phyloP scores from a whole-genome alignment of 2,329 filamentous ascomycete genomes.

The Alternaria hordeiaustralica region DNA sequence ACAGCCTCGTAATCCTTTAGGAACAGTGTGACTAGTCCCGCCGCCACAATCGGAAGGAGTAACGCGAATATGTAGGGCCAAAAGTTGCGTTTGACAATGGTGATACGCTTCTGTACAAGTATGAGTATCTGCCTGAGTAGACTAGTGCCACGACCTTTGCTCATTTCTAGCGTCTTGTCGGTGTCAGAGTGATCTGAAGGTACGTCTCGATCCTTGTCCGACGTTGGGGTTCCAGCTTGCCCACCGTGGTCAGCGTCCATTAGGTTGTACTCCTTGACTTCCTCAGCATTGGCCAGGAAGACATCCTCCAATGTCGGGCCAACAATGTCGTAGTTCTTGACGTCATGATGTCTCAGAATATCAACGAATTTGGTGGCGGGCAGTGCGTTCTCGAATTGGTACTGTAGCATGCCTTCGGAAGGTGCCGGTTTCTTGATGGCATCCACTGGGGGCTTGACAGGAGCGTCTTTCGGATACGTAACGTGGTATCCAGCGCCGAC shows the following conservation, averaged over 20 bases:
- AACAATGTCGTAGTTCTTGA: conserved; percentile 82
- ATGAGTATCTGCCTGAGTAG: conserved; percentile 74
- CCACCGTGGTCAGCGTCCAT: conserved; percentile 36
- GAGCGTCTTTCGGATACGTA: conserved; percentile 40
- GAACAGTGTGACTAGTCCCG: conserved; percentile 79
- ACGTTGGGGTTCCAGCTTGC: conserved; percentile 18
- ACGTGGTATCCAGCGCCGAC: conserved; percentile 86
- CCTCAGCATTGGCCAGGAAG: conserved; percentile 84
- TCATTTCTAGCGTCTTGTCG: conserved; percentile 54
- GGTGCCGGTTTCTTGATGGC: conserved; percentile 52
- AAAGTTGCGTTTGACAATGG: conserved; percentile 78
- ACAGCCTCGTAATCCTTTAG: conserved; percentile 64
- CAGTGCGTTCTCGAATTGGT: conserved; percentile 71
- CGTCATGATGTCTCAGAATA: conserved; percentile 68
- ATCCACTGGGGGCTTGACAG: conserved; percentile 58
- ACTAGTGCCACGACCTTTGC: conserved; percentile 72
- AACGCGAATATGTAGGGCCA: conserved; percentile 78
- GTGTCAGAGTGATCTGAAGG: conserved; percentile 41
- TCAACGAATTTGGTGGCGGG: conserved; percentile 75
- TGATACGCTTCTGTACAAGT: conserved; percentile 78
- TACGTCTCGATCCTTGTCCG: conserved; percentile 29
- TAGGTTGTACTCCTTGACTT: conserved; percentile 65
- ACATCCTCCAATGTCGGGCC: conserved; percentile 93
- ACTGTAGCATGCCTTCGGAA: conserved; percentile 72
- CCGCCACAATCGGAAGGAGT: conserved; percentile 78